phyloP scores from a whole-genome alignment of 352 stramenopile species.

The Hyaloperonospora arabidopsidis region DNA sequence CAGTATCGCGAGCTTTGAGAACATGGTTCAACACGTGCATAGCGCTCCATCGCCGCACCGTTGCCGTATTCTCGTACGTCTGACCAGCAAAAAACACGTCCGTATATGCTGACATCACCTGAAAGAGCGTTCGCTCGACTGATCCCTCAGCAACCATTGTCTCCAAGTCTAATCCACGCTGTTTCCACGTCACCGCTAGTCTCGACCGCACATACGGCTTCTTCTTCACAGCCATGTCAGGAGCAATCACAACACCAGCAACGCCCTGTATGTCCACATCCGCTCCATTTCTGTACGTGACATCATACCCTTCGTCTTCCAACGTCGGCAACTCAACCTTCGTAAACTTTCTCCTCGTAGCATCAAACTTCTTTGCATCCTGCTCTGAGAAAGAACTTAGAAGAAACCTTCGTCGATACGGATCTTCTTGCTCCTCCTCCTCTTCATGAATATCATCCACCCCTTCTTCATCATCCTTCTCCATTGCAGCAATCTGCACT shows the following conservation, averaged over 20 bases:
- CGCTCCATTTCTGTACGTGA: constrained; percentile 33
- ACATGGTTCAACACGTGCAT: constrained; percentile 81
- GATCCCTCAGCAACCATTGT: constrained; percentile 28
- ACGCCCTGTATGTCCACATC: constrained; percentile 6
- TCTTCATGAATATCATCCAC: constrained; percentile 19
- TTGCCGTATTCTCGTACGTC: constrained; percentile 45
- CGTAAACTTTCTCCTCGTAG: constrained; percentile 31
- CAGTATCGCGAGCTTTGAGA: constrained; percentile 62
- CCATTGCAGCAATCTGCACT: constrained; percentile 16
- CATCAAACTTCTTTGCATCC: constrained; percentile 39
- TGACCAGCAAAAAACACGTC: constrained; percentile 71
- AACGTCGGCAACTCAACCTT: constrained; percentile 21
- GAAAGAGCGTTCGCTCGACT: constrained; percentile 44
- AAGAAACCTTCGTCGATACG: constrained; percentile 56
- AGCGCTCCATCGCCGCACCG: constrained; percentile 45
- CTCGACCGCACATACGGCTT: constrained; percentile 45
- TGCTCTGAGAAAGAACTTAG: constrained; percentile 39
- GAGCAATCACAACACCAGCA: constrained; percentile 12
- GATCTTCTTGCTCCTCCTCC: constrained; percentile 36
- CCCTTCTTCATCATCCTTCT: constrained; percentile 23
- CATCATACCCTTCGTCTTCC: constrained; percentile 29
- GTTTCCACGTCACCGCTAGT: constrained; percentile 41
- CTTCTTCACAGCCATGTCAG: constrained; percentile 18
- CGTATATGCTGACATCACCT: constrained; percentile 44
- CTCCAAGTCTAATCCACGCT: constrained; percentile 29